Evolutionary conservation across 768 basidiomycete species (phyloP).

Genomic region (Trametes gibbosa): DNA sequence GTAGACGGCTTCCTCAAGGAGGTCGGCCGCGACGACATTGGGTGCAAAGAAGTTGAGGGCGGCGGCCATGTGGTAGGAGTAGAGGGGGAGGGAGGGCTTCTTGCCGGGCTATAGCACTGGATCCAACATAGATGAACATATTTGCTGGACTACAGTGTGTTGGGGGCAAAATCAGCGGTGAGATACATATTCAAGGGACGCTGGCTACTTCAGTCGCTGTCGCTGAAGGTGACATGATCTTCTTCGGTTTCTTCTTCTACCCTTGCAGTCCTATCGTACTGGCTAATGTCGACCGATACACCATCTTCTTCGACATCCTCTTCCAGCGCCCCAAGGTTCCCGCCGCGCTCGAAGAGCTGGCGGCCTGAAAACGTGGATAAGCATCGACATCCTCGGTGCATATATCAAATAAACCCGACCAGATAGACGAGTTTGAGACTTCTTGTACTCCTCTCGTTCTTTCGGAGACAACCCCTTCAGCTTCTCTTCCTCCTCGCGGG

Average conservation of each 20-base stretch:
- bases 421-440: slow-evolving; percentile 53
- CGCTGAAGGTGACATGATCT: slow-evolving; percentile 70
- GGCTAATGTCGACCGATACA: slow-evolving; percentile 83
- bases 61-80: slow-evolving; percentile 53
- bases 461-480: slow-evolving; percentile 68
- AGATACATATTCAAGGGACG: slow-evolving; percentile 4
- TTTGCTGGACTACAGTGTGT: slow-evolving; percentile 16
- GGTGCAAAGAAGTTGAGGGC: slow-evolving; percentile 55
- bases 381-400: not conserved
- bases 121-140: not conserved
- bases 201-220: slow-evolving; percentile 65
- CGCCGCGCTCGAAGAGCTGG: slow-evolving; percentile 87
- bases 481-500: slow-evolving; percentile 75
- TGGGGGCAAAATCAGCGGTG: not conserved
- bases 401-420: slow-evolving; percentile 48
- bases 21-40: slow-evolving; percentile 52
- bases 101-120: slow-evolving; percentile 54
- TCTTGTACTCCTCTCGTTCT: slow-evolving; percentile 84
- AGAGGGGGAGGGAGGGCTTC: slow-evolving; percentile 50
- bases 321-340: slow-evolving; percentile 67
- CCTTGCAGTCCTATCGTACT: slow-evolving; percentile 69
- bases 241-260: slow-evolving; percentile 68
- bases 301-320: slow-evolving; percentile 82
- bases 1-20: slow-evolving; percentile 63
- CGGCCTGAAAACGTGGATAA: slow-evolving; percentile 56